phyloP scores from a whole-genome alignment of 2,329 filamentous ascomycete species.

The Clarireedia homoeocarpa region DNA sequence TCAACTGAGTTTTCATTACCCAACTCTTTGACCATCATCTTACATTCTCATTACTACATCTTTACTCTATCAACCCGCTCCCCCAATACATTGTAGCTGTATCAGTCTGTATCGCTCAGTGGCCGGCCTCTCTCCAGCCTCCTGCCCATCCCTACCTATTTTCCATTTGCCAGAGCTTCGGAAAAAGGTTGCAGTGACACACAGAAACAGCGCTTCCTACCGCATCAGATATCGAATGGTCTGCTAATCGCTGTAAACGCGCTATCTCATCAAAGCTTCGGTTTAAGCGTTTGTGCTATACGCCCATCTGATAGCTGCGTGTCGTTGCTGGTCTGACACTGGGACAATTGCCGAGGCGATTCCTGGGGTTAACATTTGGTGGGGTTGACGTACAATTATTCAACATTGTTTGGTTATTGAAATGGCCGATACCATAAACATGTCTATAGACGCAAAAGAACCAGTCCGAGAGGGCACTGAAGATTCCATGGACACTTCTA shows the following conservation, averaged over 20 bases:
- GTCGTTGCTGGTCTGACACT: constrained; percentile 1
- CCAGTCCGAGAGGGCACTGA: constrained; percentile 50
- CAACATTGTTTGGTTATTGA: not conserved
- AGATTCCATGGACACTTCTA: constrained; percentile 47
- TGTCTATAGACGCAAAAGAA: constrained; percentile 58
- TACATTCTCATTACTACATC: constrained; percentile 11
- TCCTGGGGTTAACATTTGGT: constrained; percentile 3
- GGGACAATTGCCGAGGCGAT: constrained; percentile 5
- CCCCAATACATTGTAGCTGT: not conserved
- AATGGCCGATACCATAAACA: constrained; percentile 33
- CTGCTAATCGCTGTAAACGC: constrained; percentile 2
- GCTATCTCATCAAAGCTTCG: constrained; percentile 6
- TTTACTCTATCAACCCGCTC: constrained; percentile 4
- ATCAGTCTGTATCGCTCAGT: not conserved
- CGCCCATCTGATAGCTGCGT: not conserved
- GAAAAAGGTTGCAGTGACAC: constrained; percentile 3
- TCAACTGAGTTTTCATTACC: constrained; percentile 12
- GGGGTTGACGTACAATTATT: constrained; percentile 2
- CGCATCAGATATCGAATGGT: constrained; percentile 6
- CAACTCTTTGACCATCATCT: constrained; percentile 9
- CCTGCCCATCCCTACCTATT: constrained; percentile 9
- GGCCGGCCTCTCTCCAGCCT: constrained; percentile 1
- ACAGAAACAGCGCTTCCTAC: constrained; percentile 6
- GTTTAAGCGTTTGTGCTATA: constrained; percentile 6
- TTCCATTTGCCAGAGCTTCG: not conserved